Evolutionary conservation across 805 yeast genomes (phyloP), one percentile per base, ranked within the genome.

Genomic region (Candida chauliodis): DNA sequence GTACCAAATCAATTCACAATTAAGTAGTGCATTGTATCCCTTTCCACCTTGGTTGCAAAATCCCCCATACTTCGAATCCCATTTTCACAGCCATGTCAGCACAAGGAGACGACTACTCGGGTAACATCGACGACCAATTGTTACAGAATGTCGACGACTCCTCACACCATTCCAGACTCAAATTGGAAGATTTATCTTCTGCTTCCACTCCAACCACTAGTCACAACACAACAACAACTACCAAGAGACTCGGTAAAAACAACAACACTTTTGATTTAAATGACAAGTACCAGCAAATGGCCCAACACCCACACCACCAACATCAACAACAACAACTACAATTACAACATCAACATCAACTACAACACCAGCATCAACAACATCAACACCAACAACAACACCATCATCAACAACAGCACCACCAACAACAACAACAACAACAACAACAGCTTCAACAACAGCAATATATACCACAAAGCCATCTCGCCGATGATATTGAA

Each of bases 81-180:
- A n/a, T n/a, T n/a, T n/a, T n/a, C n/a, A n/a, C n/a, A 6, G 22
- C 5, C 5, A 37, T 37, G 40, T 37, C 41, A 8, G 34, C 30
- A 24, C 46, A 47, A 34, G 61, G 55, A 26, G 56, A 50, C 31
- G 36, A 33, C 25, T 56, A 54, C 36, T 42, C 58, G 7, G 50
- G 48, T 46, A 67, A 65, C 48, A 67, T 67, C 40, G 73, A 67
- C 46, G 72, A 67, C 47, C 73, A 67, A 49, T 51, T 67, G 38
- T 56, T 67, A 30, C 55, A 58, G 32, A 71, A 60, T 18, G 69
- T 56, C 36, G 66, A 61, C 36, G 65, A 58, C 24, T 47, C 47
- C 16, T 47, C 47, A 16, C 39, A 30, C 18, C 28, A 17, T 24
- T 25, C 24, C 11, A 44, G 58, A 27, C 52, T 54, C 27, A 63